These are phyloP conservation scores for Fusarium succisae DNA, from an alignment of 2,329 filamentous ascomycete species.

Conservation along the genomic window DNA sequence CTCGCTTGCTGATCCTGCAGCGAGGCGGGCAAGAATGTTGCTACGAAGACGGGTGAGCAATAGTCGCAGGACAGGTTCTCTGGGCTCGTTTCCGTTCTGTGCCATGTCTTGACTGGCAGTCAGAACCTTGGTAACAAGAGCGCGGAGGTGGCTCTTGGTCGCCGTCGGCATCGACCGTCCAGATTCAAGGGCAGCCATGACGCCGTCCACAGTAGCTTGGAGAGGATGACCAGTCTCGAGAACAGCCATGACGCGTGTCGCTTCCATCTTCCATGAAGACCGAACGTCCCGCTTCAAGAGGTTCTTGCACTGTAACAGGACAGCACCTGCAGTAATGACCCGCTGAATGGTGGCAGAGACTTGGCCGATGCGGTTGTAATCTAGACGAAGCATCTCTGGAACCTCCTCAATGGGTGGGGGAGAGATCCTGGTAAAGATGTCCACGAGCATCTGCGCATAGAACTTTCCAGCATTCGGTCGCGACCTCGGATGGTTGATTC, in stretches of 20 bases:
- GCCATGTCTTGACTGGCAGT: conserved; percentile 59
- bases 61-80: conserved; percentile 70
- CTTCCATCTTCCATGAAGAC: conserved; percentile 79
- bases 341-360: conserved; percentile 55
- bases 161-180: conserved; percentile 72
- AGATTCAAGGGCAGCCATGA: conserved; percentile 70
- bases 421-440: conserved; percentile 75
- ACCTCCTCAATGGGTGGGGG: conserved; percentile 63
- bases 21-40: conserved; percentile 72
- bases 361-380: conserved; percentile 67
- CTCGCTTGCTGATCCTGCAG: conserved; percentile 73
- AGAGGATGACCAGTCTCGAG: conserved; percentile 66
- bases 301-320: conserved; percentile 83
- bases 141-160: conserved; percentile 67
- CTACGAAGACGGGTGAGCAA: conserved; percentile 73
- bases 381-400: conserved; percentile 79
- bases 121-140: conserved; percentile 66
- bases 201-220: conserved; percentile 66
- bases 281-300: conserved; percentile 83
- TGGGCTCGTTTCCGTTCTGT: conserved; percentile 52
- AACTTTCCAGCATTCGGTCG: conserved; percentile 74
- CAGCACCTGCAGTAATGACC: conserved; percentile 77
- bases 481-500: conserved; percentile 68
- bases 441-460: conserved; percentile 79
- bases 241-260: conserved; percentile 74